Evolutionary conservation across 2,329 filamentous ascomycete species (phyloP).

Genomic region (Graphium sp.): DNA sequence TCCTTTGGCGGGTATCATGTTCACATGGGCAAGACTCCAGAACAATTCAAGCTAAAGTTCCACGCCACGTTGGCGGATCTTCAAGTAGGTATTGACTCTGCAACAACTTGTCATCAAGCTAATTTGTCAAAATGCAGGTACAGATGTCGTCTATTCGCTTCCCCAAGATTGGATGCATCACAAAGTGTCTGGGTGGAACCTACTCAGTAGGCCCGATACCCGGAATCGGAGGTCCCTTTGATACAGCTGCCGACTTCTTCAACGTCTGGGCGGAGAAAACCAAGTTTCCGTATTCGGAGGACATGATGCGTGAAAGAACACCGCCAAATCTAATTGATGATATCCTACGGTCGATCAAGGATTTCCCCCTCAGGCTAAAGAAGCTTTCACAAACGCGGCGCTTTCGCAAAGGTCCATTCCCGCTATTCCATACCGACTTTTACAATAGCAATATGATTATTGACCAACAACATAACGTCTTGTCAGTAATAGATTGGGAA

Average conservation of each 20-base stretch:
- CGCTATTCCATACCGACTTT: neutral
- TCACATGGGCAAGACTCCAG: constrained; percentile 9
- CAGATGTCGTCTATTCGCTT: constrained; percentile 8
- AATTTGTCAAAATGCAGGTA: no score
- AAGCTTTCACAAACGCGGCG: neutral
- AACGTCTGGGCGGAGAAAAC: constrained; percentile 8
- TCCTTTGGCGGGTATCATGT: constrained; percentile 8
- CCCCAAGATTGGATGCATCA: constrained; percentile 8
- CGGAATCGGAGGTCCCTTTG: constrained; percentile 8
- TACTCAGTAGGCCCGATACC: constrained; percentile 8
- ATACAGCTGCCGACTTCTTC: constrained; percentile 8
- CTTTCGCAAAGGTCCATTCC: neutral
- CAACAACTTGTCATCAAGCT: no score
- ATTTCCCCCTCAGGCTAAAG: neutral
- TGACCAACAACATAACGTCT: neutral
- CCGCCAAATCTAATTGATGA: no score
- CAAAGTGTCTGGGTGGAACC: constrained; percentile 4
- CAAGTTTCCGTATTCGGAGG: constrained; percentile 5
- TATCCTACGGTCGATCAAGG: neutral
- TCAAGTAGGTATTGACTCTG: no score
- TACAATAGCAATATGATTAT: neutral
- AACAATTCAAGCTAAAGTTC: neutral
- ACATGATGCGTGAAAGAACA: neutral
- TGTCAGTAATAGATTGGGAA: constrained; percentile 1
- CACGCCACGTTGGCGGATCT: neutral